A percentile compares a stretch with the other conserved stretches of the same genome.
Conservation (phyloP, 1,284 basidiomycete genomes). For the Phellinidium pouzarii region DNA sequence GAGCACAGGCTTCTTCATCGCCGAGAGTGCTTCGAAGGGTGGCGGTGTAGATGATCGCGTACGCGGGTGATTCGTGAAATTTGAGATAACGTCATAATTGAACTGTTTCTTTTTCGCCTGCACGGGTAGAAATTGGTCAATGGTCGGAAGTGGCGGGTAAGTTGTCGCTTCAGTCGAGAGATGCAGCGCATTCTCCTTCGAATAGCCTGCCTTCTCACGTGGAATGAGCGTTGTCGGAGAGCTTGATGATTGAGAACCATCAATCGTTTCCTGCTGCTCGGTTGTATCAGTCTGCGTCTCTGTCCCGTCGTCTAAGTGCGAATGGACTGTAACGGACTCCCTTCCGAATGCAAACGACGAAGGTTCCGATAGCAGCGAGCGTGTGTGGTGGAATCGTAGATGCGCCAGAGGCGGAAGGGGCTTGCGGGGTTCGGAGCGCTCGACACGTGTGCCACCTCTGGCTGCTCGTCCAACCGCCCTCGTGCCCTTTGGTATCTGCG, state of each 20-base stretch:
- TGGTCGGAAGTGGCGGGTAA: slow-evolving; percentile 15
- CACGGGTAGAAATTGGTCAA: slow-evolving; percentile 17
- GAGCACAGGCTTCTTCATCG: neutral
- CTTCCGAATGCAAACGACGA: slow-evolving; percentile 7
- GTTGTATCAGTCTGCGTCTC: slow-evolving; percentile 20
- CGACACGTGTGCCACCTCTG: neutral
- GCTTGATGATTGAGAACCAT: slow-evolving; percentile 8
- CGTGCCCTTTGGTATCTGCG: slow-evolving; percentile 19
- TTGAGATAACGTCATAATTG: neutral
- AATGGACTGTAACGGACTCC: slow-evolving; percentile 41
- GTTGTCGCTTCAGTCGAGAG: slow-evolving; percentile 8
- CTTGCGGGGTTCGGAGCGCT: slow-evolving; percentile 1
- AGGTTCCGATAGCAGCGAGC: neutral
- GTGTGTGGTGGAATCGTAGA: neutral
- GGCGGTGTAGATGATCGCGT: slow-evolving; percentile 7
- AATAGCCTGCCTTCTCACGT: slow-evolving; percentile 3
- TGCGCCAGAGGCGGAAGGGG: neutral
- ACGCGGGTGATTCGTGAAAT: slow-evolving; percentile 2
- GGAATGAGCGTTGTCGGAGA: slow-evolving; percentile 13
- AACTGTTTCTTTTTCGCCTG: slow-evolving; percentile 6
- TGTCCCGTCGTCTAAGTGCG: slow-evolving; percentile 33
- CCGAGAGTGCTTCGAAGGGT: neutral
- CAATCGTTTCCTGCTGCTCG: slow-evolving; percentile 3
- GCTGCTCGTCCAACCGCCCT: slow-evolving; percentile 3
- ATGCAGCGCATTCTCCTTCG: slow-evolving; percentile 7